These are phyloP conservation scores for Mycena alexandri DNA, from an alignment of 768 basidiomycete species.

Conservation along the genomic window DNA sequence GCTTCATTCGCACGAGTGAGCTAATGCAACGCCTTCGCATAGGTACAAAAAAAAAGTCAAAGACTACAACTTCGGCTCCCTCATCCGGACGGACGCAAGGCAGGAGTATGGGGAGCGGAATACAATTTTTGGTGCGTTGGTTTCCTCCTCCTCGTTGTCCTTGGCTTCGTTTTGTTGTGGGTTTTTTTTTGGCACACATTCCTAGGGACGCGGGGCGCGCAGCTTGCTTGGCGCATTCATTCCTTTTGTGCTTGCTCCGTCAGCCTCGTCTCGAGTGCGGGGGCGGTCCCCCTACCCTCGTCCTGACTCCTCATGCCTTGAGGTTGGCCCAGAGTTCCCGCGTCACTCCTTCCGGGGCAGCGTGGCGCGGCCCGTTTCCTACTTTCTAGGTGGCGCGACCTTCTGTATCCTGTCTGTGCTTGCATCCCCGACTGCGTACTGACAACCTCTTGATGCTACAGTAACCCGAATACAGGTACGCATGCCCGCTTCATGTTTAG, in stretches of 20 bases:
- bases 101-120: constrained; percentile 92
- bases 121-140: constrained; percentile 87
- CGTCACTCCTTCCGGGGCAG: too few species aligned
- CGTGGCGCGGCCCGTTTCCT: too few species aligned
- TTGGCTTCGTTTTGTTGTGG: neutral
- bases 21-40: neutral
- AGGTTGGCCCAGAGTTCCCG: too few species aligned
- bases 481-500: neutral
- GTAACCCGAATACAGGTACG: constrained; percentile 80
- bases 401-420: neutral
- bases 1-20: constrained; percentile 1
- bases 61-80: constrained; percentile 96
- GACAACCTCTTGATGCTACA: constrained; percentile 37
- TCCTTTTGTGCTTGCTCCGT: too few species aligned
- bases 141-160: neutral
- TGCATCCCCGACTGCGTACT: neutral
- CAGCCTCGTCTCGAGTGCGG: too few species aligned
- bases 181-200: neutral
- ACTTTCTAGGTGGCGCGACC: too few species aligned
- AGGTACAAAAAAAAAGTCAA: constrained; percentile 93
- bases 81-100: constrained; percentile 85
- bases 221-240: too few species aligned
- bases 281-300: too few species aligned
- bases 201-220: too few species aligned
- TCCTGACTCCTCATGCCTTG: too few species aligned